Percentiles rank a stretch among this genome's conserved stretches.
phyloP scores from a whole-genome alignment of 1,284 basidiomycete genomes.

The Puccinia triticina region DNA sequence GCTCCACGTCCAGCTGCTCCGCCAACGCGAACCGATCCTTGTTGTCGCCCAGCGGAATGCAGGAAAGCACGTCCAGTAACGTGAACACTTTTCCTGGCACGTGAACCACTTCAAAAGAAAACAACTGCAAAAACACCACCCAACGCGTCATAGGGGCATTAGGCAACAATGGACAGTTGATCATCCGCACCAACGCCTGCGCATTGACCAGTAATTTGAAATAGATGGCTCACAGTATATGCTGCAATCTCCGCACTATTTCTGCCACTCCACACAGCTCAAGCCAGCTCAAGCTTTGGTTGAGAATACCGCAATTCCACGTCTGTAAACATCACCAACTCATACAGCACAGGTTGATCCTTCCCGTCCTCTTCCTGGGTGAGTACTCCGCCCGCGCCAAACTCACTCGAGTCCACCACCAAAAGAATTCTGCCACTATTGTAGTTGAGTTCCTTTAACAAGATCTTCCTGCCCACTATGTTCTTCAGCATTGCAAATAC shows the following conservation, averaged over 20 bases:
- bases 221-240: background rate
- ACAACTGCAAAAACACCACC: conserved; percentile 17
- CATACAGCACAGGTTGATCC: background rate
- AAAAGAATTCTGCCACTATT: background rate
- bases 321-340: background rate
- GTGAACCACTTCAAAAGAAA: conserved; percentile 33
- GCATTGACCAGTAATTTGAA: conserved; percentile 22
- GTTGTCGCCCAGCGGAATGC: background rate
- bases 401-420: background rate
- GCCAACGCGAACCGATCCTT: background rate
- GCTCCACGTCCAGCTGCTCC: conserved; percentile 17
- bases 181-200: background rate
- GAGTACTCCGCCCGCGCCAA: background rate
- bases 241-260: background rate
- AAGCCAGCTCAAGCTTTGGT: conserved; percentile 2
- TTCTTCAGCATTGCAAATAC: background rate
- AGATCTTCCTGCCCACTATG: conserved; percentile 23
- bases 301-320: background rate
- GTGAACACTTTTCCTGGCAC: conserved; percentile 18
- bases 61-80: conserved; percentile 24
- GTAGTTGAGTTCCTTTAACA: background rate
- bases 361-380: background rate
- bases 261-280: background rate
- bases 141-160: conserved; percentile 26
- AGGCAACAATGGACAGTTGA: conserved; percentile 1